phyloP scores from a whole-genome alignment of 495 filamentous ascomycete species.

The Pyronema domesticum region DNA sequence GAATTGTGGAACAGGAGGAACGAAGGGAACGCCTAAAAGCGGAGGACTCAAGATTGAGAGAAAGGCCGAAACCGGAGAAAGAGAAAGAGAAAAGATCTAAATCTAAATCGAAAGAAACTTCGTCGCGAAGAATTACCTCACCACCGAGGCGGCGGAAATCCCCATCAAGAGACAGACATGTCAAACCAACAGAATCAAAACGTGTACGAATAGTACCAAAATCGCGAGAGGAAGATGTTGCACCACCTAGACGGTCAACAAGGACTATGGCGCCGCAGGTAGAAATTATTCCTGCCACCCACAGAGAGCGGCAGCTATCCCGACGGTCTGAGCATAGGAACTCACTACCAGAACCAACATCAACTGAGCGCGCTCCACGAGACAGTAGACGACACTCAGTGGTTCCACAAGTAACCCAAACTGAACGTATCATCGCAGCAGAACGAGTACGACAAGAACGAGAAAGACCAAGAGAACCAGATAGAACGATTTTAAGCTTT shows the following conservation, averaged over 20 bases:
- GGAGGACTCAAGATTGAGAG: not conserved
- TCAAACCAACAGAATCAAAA: not conserved
- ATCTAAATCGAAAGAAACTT: not conserved
- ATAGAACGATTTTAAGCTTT: constrained; percentile 15
- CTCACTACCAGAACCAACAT: not conserved
- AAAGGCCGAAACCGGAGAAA: constrained; percentile 5
- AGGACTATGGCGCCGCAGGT: not conserved
- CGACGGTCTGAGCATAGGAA: not conserved
- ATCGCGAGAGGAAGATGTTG: not conserved
- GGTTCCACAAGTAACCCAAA: not conserved
- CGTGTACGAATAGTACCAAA: not conserved
- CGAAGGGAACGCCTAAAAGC: constrained; percentile 4
- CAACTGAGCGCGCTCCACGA: not conserved
- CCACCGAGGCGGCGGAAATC: not conserved
- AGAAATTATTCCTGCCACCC: no score
- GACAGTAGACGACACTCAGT: not conserved
- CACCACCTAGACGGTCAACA: not conserved
- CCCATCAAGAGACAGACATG: not conserved
- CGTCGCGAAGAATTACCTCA: not conserved
- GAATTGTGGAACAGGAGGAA: constrained; percentile 4
- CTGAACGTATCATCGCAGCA: no score
- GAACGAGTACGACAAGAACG: not conserved
- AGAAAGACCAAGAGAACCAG: constrained; percentile 5
- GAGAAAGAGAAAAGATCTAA: constrained; percentile 2
- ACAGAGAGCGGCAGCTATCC: no score